Percentiles rank a stretch among this genome's conserved stretches.
phyloP scores from a whole-genome alignment of 2,329 filamentous ascomycete genomes.

The Hirsutella thompsonii region DNA sequence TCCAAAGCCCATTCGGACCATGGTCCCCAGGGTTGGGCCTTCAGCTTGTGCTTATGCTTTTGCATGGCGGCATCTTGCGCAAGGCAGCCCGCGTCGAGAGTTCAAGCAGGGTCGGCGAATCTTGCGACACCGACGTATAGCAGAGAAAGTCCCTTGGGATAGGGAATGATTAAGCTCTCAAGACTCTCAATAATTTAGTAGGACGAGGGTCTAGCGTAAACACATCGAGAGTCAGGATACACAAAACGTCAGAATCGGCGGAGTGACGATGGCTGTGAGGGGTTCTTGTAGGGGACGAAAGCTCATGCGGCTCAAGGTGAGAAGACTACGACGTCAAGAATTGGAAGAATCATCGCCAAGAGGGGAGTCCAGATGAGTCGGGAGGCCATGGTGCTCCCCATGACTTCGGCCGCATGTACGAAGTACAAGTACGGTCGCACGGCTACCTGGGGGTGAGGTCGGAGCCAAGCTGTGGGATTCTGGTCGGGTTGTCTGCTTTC shows the following conservation, averaged over 20 bases:
- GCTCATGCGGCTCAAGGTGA: not conserved
- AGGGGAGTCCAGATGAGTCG: not conserved
- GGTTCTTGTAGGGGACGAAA: not conserved
- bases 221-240: not conserved
- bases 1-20: slow-evolving; percentile 16
- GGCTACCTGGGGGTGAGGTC: not conserved
- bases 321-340: not conserved
- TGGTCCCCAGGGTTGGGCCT: slow-evolving; percentile 12
- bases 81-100: slow-evolving; percentile 3
- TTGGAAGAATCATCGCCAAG: not conserved
- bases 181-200: not conserved
- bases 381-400: not conserved
- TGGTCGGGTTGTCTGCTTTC: not conserved
- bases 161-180: not conserved
- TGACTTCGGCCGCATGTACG: not conserved
- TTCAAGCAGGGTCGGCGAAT: not conserved
- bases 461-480: not conserved
- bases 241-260: not conserved
- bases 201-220: not conserved
- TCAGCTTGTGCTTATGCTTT: slow-evolving; percentile 15
- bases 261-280: not conserved
- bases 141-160: no score
- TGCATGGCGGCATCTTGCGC: slow-evolving; percentile 16
- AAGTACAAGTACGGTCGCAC: not conserved
- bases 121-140: not conserved